Percentiles rank a stretch among this genome's conserved stretches.
Evolutionary conservation across 73 alveolate genomes (phyloP).

Genomic region (Symbiodinium natans): DNA sequence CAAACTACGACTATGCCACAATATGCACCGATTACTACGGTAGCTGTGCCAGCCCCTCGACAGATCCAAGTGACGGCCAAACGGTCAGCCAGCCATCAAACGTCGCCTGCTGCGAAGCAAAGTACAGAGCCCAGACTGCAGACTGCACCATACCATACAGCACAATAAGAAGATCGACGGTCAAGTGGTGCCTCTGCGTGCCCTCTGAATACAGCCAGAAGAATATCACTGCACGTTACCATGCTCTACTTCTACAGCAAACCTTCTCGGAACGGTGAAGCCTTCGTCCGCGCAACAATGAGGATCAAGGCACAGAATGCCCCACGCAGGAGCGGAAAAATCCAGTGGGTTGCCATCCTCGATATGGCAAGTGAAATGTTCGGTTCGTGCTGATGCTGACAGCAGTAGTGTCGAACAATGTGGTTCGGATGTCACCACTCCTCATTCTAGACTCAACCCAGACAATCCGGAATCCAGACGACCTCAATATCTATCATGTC

Average conservation of each 20-base stretch:
- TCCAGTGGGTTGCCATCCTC: constrained; percentile 70
- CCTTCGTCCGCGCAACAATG: constrained; percentile 33
- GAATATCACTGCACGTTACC: not conserved
- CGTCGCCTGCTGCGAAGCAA: not conserved
- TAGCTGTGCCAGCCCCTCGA: too few species aligned
- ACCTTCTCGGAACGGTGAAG: too few species aligned
- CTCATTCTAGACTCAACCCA: too few species aligned
- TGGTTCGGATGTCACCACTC: too few species aligned
- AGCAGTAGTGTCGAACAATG: too few species aligned
- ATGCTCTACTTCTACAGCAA: too few species aligned
- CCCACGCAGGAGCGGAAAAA: constrained; percentile 42
- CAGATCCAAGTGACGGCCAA: constrained; percentile 86
- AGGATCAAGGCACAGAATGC: constrained; percentile 17
- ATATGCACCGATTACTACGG: too few species aligned
- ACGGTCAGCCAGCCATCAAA: constrained; percentile 88
- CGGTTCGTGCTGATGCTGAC: too few species aligned
- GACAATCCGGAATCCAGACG: too few species aligned
- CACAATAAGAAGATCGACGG: not conserved
- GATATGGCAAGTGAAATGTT: not conserved
- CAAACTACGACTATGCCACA: too few species aligned
- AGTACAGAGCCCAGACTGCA: not conserved
- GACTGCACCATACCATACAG: not conserved
- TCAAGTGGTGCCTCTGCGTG: not conserved
- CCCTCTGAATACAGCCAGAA: not conserved
- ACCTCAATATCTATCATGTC: too few species aligned